Base-by-base conservation (phyloP, 352 stramenopile species). In the Discostella stelligera region DNA sequence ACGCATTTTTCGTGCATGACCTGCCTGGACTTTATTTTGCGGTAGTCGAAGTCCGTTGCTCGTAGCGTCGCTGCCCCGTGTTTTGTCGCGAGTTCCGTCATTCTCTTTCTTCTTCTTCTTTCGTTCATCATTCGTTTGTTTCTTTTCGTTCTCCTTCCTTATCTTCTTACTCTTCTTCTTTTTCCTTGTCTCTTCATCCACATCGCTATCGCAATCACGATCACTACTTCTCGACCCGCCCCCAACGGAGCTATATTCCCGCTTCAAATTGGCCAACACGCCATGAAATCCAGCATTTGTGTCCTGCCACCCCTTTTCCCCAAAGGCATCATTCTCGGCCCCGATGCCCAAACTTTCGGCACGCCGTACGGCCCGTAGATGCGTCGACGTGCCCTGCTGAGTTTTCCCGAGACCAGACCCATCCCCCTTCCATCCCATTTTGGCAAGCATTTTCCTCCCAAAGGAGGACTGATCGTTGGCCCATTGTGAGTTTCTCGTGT, bases 341-440 rank as follows among this genome's bases (percentile, higher is more conserved):
- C 95, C 95, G 32, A 98, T 90, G 18, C 95, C 95, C 32, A 98
- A 82, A 63, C 91, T 94, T 71, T 97, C 94, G 5, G 93, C 92
- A 16, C 95, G 92, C 23, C 93, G 91, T 37, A 94, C 82, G 39
- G 96, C 92, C 79, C 96, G 95, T 37, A 97, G 87, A 80, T 96
- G 70, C 50, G 48, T 77, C 46, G 58, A 65, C 70, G 93, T 92
- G 3, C 94, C 94, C 80, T 98, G 94, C 59, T 97, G 85, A 30
- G 97, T 86, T 76, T 98, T 97, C 18, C 96, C 96, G 41, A 98
- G 90, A 61, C 94, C 95, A 71, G 96, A 92, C 58, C 95, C 95
- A 30, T 97, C 94, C 0, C 75, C 75, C 21, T 92, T 94, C 95
- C 95, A 98, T 75, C 96, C 96, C 95, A 98, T 98, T 82, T 98